These are phyloP conservation scores for Colletotrichum phormii DNA, from an alignment of 2,329 filamentous ascomycete species.

Conservation along the genomic window DNA sequence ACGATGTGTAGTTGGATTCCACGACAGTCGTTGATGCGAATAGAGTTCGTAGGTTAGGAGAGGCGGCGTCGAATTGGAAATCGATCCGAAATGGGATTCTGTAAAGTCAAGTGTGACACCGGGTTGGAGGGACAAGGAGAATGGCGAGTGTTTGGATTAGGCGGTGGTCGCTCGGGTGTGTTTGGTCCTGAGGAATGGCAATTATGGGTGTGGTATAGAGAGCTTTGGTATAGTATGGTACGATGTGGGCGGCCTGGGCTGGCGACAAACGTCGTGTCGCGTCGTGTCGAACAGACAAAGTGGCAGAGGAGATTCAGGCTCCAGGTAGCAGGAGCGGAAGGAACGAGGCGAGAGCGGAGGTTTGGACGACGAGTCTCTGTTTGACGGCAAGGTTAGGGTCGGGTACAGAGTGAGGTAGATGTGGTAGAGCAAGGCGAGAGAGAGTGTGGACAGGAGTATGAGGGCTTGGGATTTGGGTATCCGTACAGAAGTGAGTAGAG, in stretches of 20 bases:
- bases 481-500: constrained; percentile 3
- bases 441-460: no score
- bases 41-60: constrained; percentile 30
- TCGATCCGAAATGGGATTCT: constrained; percentile 20
- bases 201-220: constrained; percentile 21
- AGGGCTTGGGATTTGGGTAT: no score
- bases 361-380: constrained; percentile 5
- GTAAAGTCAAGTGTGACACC: constrained; percentile 21
- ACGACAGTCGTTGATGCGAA: constrained; percentile 23
- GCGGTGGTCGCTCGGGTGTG: constrained; percentile 11
- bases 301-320: not conserved
- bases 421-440: constrained; percentile 1
- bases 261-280: constrained; percentile 7
- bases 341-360: constrained; percentile 10
- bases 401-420: not conserved
- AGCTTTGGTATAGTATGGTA: constrained; percentile 23
- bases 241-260: constrained; percentile 14
- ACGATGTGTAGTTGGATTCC: constrained; percentile 9
- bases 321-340: constrained; percentile 3
- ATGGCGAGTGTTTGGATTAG: constrained; percentile 19
- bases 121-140: constrained; percentile 25
- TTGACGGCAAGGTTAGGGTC: constrained; percentile 21
- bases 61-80: constrained; percentile 30
- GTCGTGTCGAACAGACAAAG: constrained; percentile 10
- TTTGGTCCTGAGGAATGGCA: constrained; percentile 22